Base-by-base conservation (phyloP, 495 filamentous ascomycete genomes). In the Penicillium parvum region DNA sequence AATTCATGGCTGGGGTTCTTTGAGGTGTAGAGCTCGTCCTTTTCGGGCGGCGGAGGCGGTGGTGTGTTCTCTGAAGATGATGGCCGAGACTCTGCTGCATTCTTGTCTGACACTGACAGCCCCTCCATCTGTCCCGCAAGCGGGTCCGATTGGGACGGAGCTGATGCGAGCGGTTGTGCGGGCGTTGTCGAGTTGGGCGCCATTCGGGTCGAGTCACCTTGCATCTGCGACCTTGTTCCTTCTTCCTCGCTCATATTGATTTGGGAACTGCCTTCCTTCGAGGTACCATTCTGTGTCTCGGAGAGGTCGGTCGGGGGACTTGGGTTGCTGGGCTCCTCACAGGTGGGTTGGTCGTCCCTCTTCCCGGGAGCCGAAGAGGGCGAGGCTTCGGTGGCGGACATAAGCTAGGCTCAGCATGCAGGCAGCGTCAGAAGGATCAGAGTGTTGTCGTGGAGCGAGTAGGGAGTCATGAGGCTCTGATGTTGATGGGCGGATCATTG, bases 11-110 rank as follows among this genome's bases (percentile, higher is more conserved):
- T 5, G 40, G 32, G 11, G n/a, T 32, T 11, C 78, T 82, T 82
- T 27, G 81, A 75, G 47, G 84, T 63, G 53, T 89, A 88, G 4
- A 69, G 43, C 17, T 73, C 65, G 45, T 77, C 72, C 48, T 77
- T 77, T 7, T 66, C 61, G 5, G 68, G 71, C 5, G 60, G 68
- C 3, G 68, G 59, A 45, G 69, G 69, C 6, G 66, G 60, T 39
- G 63, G 61, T 16, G 52, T 47, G 18, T 60, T 60, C 18, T 53
- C 22, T 20, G 34, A 42, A 6, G 49, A 37, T 16, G 48, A 30
- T 14, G 43, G 29, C 37, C 32, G 25, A 35, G 47, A 33, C 14
- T 60, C 52, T 10, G 61, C 27, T 17, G 35, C 47, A 11, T 55
- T 43, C 14, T 26, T 46, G 6, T 41, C 54, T 10, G 60, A 61